Evolutionary conservation across 192 early-diverging fungal species (phyloP), one percentile per base, ranked within the genome.

Genomic region (Mortierella antarctica): DNA sequence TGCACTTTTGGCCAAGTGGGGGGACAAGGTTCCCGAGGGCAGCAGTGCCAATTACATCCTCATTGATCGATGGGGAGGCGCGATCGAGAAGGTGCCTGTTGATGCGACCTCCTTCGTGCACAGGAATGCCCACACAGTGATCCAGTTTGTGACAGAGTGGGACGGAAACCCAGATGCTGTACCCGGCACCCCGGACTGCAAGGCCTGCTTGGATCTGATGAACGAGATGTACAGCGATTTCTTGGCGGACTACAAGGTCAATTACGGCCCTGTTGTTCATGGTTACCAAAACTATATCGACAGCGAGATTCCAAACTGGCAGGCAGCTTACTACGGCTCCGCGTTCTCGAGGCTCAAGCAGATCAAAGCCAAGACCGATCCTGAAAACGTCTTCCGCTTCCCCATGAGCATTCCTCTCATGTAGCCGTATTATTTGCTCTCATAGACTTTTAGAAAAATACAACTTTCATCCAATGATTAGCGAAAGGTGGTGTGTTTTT

Each of bases 221-320:
- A 52, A 57, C 45, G 59, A 70, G 41, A 77, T 83, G 54, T 83
- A 76, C 48, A 51, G 57, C 10, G 82, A 83, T 14, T 73, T 83
- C 57, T 42, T 83, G 47, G 70, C 55, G 5, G 74, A 72, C 13
- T 83, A 57, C 71, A 73, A n/a, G 0, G 62, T 61, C 18, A 61
- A 67, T 40, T 53, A 18, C 14, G 42, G 21, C 23, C 9, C 41
- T 14, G 53, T 64, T 18, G 46, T 64, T 14, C 73, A 59, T 18
- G 82, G 74, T 10, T 83, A 83, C 49, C 74, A 77, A 13, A 85
- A 85, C 64, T 85, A 85, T 59, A 85, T 85, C 40, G 83, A 85
- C 67, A 31, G 57, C 7, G 74, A 64, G 5, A 67, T 85, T 6
- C 70, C 60, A 14, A 65, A 82, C 63, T 85, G 74, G 79, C 42